Percentiles rank a stretch among this genome's conserved stretches.
phyloP scores from a whole-genome alignment of 495 filamentous ascomycete species.

The Cairneyella variabilis region DNA sequence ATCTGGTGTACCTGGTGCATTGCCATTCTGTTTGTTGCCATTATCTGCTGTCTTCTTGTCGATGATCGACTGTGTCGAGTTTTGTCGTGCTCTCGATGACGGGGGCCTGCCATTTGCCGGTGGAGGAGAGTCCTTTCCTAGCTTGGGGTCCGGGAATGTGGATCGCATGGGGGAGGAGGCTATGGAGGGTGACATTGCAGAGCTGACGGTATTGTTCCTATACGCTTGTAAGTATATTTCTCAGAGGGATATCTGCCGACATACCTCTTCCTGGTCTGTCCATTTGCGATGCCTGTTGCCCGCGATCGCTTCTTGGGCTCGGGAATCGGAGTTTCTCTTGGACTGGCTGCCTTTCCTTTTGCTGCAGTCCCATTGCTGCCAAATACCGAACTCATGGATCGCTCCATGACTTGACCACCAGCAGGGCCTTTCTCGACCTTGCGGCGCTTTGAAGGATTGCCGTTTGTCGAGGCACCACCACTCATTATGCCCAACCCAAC shows the following conservation, averaged over 20 bases:
- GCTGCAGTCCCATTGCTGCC: slow-evolving; percentile 39
- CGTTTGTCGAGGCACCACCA: slow-evolving; percentile 33
- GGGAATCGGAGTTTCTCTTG: slow-evolving; percentile 56
- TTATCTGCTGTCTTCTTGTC: slow-evolving; percentile 56
- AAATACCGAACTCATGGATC: slow-evolving; percentile 61
- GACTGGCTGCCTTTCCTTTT: slow-evolving; percentile 52
- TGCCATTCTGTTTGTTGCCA: slow-evolving; percentile 45
- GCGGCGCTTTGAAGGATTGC: slow-evolving; percentile 63
- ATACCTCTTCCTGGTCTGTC: slow-evolving; percentile 68
- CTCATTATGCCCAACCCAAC: slow-evolving; percentile 54
- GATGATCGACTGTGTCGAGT: slow-evolving; percentile 50
- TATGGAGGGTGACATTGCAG: slow-evolving; percentile 61
- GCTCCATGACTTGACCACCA: slow-evolving; percentile 59
- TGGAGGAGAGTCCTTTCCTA: slow-evolving; percentile 39
- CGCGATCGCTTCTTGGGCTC: slow-evolving; percentile 69
- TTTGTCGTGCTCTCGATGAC: slow-evolving; percentile 66
- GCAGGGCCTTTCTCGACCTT: slow-evolving; percentile 69
- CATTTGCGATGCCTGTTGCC: slow-evolving; percentile 41
- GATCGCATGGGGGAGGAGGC: slow-evolving; percentile 69
- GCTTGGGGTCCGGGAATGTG: slow-evolving; percentile 52
- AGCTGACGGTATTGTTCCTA: slow-evolving; percentile 47
- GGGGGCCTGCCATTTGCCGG: slow-evolving; percentile 48
- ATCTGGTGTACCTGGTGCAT: slow-evolving; percentile 33
- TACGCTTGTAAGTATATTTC: slow-evolving; percentile 7
- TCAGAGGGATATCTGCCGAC: slow-evolving; percentile 18